These are phyloP conservation scores for Angomonas deanei DNA, from an alignment of 208 protist genomes.

Conservation along the genomic window DNA sequence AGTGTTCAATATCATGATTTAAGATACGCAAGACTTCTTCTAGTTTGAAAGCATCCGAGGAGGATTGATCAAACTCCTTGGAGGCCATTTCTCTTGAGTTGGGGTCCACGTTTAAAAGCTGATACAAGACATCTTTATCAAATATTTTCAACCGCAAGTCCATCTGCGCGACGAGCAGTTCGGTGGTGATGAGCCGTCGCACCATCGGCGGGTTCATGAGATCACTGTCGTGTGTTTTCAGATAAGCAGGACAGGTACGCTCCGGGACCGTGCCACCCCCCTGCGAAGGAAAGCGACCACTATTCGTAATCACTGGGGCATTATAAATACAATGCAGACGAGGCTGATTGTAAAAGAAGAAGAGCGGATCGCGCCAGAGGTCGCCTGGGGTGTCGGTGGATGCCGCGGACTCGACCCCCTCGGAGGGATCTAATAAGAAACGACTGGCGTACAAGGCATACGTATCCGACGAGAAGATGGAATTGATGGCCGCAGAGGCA, in stretches of 20 bases:
- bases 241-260: not conserved
- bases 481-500: conserved; percentile 3
- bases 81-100: not conserved
- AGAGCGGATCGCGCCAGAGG: conserved; percentile 11
- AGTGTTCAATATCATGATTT: not conserved
- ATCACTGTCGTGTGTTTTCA: too few relatives aligned
- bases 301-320: conserved; percentile 17
- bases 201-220: not conserved
- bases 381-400: too few relatives aligned
- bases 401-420: too few relatives aligned
- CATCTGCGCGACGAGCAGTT: not conserved
- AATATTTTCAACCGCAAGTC: not conserved
- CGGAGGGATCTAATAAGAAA: not conserved
- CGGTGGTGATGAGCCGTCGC: not conserved
- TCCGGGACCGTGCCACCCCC: not conserved
- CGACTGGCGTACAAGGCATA: not conserved
- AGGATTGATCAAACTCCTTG: not conserved
- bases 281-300: not conserved
- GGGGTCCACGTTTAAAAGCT: not conserved
- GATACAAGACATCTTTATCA: not conserved
- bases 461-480: conserved; percentile 6
- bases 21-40: not conserved
- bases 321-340: conserved; percentile 37
- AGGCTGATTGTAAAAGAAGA: conserved; percentile 50
- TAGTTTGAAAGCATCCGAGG: not conserved